phyloP scores from a whole-genome alignment of 2,329 filamentous ascomycete genomes.

The Alternaria alternata region DNA sequence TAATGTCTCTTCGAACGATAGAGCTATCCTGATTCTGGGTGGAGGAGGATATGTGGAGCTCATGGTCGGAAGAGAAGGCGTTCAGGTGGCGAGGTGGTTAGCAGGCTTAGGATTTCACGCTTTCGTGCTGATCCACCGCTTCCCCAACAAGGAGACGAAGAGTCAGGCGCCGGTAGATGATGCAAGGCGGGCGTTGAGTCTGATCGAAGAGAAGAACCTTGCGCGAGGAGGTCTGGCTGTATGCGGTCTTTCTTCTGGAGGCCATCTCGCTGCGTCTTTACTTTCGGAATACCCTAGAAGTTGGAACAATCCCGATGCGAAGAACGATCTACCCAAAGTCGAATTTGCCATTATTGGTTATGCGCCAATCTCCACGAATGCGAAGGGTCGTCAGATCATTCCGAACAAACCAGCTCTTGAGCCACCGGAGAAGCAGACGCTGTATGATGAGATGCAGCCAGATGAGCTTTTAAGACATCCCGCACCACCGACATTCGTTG shows the following conservation, averaged over 20 bases:
- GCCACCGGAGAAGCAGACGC: constrained; percentile 27
- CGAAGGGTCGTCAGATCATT: constrained; percentile 25
- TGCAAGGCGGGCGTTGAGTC: constrained; percentile 15
- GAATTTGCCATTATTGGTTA: constrained; percentile 30
- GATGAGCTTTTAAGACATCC: constrained; percentile 22
- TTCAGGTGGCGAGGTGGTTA: constrained; percentile 29
- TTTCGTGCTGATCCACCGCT: constrained; percentile 31
- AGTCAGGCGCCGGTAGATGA: constrained; percentile 28
- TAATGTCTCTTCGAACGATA: not conserved
- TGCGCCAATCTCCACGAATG: constrained; percentile 31
- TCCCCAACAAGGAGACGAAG: constrained; percentile 20
- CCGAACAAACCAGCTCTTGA: constrained; percentile 23
- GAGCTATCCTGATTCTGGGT: constrained; percentile 19
- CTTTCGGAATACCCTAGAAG: constrained; percentile 21
- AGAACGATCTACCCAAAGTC: not conserved
- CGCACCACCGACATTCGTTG: constrained; percentile 26
- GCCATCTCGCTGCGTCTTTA: constrained; percentile 28
- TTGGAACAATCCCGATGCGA: not conserved
- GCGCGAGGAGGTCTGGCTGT: not conserved
- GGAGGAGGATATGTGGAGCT: constrained; percentile 31
- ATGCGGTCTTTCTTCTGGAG: constrained; percentile 30
- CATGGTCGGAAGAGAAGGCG: constrained; percentile 30
- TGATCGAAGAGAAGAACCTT: constrained; percentile 16
- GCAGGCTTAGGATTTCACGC: constrained; percentile 23
- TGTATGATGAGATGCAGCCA: constrained; percentile 29